These are phyloP conservation scores for Ophiocordyceps camponoti-leonardi DNA, from an alignment of 2,329 filamentous ascomycete species.

Conservation along the genomic window DNA sequence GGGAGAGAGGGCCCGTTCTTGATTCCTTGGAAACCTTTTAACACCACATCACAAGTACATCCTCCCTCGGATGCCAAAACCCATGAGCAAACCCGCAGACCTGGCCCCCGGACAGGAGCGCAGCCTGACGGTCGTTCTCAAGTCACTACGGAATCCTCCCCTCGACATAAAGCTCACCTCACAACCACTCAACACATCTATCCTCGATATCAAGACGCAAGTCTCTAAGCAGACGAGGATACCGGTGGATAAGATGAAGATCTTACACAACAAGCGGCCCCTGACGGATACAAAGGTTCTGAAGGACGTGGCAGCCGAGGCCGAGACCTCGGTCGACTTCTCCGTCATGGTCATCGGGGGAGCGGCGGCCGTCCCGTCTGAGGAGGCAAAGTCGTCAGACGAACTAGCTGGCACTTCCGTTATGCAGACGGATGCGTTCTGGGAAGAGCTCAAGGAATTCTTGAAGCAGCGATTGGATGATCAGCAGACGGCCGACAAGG, in stretches of 20 bases:
- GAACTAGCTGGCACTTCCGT: conserved; percentile 35
- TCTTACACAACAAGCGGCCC: conserved; percentile 79
- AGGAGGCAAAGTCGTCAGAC: conserved; percentile 14
- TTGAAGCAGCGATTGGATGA: conserved; percentile 65
- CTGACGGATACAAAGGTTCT: conserved; percentile 61
- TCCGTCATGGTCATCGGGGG: conserved; percentile 80
- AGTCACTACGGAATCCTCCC: conserved; percentile 60
- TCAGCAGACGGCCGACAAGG: conserved; percentile 42
- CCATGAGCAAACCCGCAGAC: conserved; percentile 31
- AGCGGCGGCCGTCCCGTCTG: conserved; percentile 25
- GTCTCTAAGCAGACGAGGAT: conserved; percentile 48
- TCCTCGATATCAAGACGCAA: conserved; percentile 60
- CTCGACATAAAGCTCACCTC: conserved; percentile 49
- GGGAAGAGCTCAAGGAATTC: conserved; percentile 70
- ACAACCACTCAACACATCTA: conserved; percentile 49
- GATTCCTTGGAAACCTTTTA: neutral
- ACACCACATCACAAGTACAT: conserved; percentile 35
- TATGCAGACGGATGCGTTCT: conserved; percentile 60
- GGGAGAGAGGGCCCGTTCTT: too few species aligned
- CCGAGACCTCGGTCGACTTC: conserved; percentile 45
- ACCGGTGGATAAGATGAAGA: conserved; percentile 63
- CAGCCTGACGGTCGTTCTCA: conserved; percentile 43
- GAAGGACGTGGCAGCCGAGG: conserved; percentile 48
- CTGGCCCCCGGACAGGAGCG: conserved; percentile 34
- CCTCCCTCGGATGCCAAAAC: conserved; percentile 48